Evolutionary conservation across 2,329 filamentous ascomycete genomes (phyloP).

Genomic region (Alternaria atra): DNA sequence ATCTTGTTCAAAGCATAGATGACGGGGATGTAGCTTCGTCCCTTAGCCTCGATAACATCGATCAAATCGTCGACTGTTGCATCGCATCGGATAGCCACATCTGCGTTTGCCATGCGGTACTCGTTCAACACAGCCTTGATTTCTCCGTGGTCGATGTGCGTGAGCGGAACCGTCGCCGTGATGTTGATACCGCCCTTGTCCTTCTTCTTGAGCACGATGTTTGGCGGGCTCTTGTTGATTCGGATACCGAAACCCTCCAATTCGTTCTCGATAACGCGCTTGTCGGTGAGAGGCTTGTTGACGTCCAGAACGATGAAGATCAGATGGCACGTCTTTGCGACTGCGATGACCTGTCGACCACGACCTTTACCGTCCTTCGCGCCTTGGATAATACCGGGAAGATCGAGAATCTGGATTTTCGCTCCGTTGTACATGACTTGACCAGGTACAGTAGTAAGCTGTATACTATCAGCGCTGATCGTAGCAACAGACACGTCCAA

Average conservation of each 20-base stretch:
- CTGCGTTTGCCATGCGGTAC: slow-evolving; percentile 94
- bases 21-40: slow-evolving; percentile 96
- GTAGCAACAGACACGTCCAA: background rate
- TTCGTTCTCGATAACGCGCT: slow-evolving; percentile 93
- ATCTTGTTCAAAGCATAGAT: slow-evolving; percentile 99
- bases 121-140: slow-evolving; percentile 98
- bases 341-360: slow-evolving; percentile 97
- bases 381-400: slow-evolving; percentile 98
- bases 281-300: slow-evolving; percentile 97
- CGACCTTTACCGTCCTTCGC: slow-evolving; percentile 98
- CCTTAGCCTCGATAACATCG: slow-evolving; percentile 93
- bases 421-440: slow-evolving; percentile 97
- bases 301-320: slow-evolving; percentile 99
- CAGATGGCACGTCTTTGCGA: slow-evolving; percentile 97
- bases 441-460: slow-evolving; percentile 91
- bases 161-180: slow-evolving; percentile 90
- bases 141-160: slow-evolving; percentile 93
- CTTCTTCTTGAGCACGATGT: slow-evolving; percentile 99
- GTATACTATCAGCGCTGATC: slow-evolving; percentile 19
- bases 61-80: slow-evolving; percentile 97
- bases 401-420: slow-evolving; percentile 96
- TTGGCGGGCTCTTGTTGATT: slow-evolving; percentile 96
- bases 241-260: slow-evolving; percentile 97
- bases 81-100: slow-evolving; percentile 97
- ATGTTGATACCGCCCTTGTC: slow-evolving; percentile 97